These are phyloP conservation scores for Oryza officinalis DNA, from an alignment of 176 grass and related monocot species.

Conservation along the genomic window DNA sequence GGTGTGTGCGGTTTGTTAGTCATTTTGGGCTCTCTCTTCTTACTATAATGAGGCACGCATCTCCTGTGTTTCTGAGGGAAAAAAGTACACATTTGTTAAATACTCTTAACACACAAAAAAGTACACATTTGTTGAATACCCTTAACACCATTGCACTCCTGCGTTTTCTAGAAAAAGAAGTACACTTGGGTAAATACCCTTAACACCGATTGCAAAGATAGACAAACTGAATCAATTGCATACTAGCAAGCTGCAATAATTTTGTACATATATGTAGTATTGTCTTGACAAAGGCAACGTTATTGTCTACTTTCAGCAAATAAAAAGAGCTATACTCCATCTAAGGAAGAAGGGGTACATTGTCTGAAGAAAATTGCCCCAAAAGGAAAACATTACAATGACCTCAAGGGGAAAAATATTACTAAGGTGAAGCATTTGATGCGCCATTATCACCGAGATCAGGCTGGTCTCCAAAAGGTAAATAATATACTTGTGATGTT, in stretches of 20 bases:
- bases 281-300: neutral
- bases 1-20: no score
- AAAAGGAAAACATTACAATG: neutral
- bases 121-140: no score
- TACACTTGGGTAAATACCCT: neutral
- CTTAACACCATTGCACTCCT: no score
- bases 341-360: constrained; percentile 10
- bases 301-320: constrained; percentile 15
- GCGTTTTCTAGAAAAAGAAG: no score
- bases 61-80: no score
- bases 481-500: neutral
- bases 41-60: no score
- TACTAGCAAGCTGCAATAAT: neutral
- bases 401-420: neutral
- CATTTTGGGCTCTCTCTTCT: no score
- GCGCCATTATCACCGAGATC: constrained; percentile 2
- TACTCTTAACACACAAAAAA: no score
- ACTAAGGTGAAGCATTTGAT: constrained; percentile 24
- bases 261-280: neutral
- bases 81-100: no score
- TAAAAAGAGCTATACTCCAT: constrained; percentile 5
- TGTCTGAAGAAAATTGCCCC: neutral
- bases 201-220: neutral
- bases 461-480: constrained; percentile 1
- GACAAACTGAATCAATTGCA: neutral